Evolutionary conservation across 2,329 filamentous ascomycete genomes (phyloP).

Genomic region (Colletotrichum sp.): DNA sequence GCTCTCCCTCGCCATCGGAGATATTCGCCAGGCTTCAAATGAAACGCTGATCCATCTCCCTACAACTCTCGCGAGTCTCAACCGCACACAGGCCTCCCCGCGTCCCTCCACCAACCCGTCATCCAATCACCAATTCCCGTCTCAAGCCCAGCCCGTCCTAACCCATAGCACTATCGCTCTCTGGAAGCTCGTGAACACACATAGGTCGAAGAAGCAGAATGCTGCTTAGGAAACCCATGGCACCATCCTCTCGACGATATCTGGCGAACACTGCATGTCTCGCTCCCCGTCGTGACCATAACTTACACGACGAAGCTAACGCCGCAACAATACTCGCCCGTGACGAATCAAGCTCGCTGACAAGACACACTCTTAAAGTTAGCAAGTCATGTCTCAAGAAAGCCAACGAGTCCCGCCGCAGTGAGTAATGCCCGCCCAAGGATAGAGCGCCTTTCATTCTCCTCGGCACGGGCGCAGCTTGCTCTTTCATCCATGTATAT

Average conservation of each 20-base stretch:
- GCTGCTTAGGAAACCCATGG: background rate
- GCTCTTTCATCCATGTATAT: background rate
- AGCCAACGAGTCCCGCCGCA: background rate
- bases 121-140: slow-evolving; percentile 2
- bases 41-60: slow-evolving; percentile 9
- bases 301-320: background rate
- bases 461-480: background rate
- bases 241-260: background rate
- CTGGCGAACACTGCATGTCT: background rate
- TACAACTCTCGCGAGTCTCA: slow-evolving; percentile 2
- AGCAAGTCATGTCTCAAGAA: slow-evolving; percentile 7
- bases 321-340: background rate
- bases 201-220: background rate
- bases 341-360: background rate
- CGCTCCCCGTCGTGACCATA: background rate
- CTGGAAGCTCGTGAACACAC: background rate
- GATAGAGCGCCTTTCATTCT: background rate
- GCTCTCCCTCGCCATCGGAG: background rate
- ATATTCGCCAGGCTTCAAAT: slow-evolving; percentile 9
- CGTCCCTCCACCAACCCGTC: background rate
- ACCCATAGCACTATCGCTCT: background rate
- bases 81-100: background rate
- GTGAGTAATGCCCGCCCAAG: background rate
- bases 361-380: background rate
- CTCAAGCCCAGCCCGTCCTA: background rate